Conservation (phyloP, 139 green algal species). For the Chlamydomonas asymmetrica region DNA sequence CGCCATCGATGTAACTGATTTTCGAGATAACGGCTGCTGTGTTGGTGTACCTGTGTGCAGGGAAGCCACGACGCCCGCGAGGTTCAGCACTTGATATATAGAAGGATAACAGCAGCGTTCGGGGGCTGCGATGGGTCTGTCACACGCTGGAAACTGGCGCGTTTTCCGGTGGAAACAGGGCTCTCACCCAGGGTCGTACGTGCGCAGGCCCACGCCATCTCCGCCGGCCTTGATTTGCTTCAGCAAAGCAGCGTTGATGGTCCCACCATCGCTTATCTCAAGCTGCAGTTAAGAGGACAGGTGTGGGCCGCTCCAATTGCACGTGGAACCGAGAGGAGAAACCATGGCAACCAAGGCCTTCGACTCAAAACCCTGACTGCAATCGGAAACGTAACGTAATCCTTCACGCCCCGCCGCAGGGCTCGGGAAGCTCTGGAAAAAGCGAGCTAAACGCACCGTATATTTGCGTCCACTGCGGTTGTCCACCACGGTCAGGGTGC, state of each 20-base stretch:
- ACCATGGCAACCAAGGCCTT: too few species aligned
- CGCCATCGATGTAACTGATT: conserved; percentile 97
- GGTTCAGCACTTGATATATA: not conserved
- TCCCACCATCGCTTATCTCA: conserved; percentile 83
- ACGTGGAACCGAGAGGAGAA: not conserved
- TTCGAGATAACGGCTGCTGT: conserved; percentile 83
- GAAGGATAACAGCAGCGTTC: too few species aligned
- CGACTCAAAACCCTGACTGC: too few species aligned
- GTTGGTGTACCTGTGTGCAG: conserved; percentile 90
- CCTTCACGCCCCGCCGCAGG: not conserved
- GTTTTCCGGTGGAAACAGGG: too few species aligned
- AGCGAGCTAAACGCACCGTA: conserved; percentile 60
- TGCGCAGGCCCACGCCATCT: conserved; percentile 83
- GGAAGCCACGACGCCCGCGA: not conserved
- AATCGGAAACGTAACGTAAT: too few species aligned
- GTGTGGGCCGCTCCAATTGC: not conserved
- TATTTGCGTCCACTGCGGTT: conserved; percentile 91
- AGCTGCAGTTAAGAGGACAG: conserved; percentile 53
- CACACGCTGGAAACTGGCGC: too few species aligned
- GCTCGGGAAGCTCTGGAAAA: not conserved
- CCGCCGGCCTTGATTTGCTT: conserved; percentile 91
- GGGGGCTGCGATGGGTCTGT: too few species aligned
- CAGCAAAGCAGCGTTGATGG: conserved; percentile 80
- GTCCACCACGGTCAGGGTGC: conserved; percentile 83
- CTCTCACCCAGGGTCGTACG: conserved; percentile 86